phyloP scores from a whole-genome alignment of 1,284 basidiomycete species.

The Trametes versicolor region DNA sequence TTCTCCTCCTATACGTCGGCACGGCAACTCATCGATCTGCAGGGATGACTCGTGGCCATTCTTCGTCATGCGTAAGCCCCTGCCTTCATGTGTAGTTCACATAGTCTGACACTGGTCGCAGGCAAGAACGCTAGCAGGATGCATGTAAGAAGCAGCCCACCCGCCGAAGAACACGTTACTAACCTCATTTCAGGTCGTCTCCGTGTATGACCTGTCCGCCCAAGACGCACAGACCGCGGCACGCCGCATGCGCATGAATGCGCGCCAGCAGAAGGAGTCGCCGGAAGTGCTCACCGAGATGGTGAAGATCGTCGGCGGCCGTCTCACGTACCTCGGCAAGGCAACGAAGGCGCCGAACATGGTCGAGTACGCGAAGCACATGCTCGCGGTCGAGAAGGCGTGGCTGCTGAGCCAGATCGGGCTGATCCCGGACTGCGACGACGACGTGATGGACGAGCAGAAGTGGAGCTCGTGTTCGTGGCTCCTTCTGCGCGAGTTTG shows the following conservation, averaged over 20 bases:
- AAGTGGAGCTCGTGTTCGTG: constrained; percentile 87
- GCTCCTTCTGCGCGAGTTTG: constrained; percentile 77
- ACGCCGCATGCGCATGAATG: constrained; percentile 59
- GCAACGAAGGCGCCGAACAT: constrained; percentile 68
- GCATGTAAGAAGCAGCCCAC: constrained; percentile 57
- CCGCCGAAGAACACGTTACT: not conserved
- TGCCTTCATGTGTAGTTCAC: constrained; percentile 10
- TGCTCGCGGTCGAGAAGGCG: constrained; percentile 78
- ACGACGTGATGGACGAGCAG: constrained; percentile 90
- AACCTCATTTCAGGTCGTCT: constrained; percentile 60
- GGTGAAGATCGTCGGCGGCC: constrained; percentile 76
- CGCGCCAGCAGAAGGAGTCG: constrained; percentile 28
- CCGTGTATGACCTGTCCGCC: constrained; percentile 75
- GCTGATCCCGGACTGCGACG: constrained; percentile 78
- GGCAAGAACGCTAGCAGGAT: constrained; percentile 79
- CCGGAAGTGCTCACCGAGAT: constrained; percentile 57
- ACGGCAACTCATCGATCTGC: constrained; percentile 29
- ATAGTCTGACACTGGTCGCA: constrained; percentile 41
- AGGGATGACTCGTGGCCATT: constrained; percentile 87
- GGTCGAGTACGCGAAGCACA: constrained; percentile 66
- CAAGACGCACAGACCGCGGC: constrained; percentile 73
- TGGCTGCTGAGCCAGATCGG: constrained; percentile 84
- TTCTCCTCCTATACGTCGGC: not conserved
- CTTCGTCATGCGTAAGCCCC: constrained; percentile 64
- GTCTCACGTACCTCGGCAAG: constrained; percentile 79